phyloP scores from a whole-genome alignment of 2,329 filamentous ascomycete species.

The Beauveria caledonica region DNA sequence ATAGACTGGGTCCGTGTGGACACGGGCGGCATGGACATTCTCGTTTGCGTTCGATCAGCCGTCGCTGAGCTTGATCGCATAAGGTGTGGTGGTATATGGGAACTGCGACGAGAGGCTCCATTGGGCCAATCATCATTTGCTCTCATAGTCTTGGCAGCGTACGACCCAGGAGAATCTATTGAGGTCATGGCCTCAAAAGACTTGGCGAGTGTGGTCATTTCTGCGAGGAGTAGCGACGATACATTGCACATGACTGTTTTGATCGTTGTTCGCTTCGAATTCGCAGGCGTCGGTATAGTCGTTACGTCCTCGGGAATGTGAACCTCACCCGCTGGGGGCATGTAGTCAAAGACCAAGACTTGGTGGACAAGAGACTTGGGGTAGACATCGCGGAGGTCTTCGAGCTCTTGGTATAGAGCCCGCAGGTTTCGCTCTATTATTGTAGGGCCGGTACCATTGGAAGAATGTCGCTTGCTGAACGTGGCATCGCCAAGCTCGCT shows the following conservation, averaged over 20 bases:
- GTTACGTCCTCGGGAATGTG: slow-evolving; percentile 60
- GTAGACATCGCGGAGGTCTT: slow-evolving; percentile 63
- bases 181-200: slow-evolving; percentile 64
- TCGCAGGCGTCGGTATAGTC: slow-evolving; percentile 58
- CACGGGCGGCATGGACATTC: slow-evolving; percentile 77
- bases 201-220: slow-evolving; percentile 66
- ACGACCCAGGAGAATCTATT: slow-evolving; percentile 66
- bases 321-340: slow-evolving; percentile 37
- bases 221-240: slow-evolving; percentile 63
- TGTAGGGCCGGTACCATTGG: slow-evolving; percentile 40
- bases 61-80: slow-evolving; percentile 47
- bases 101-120: slow-evolving; percentile 41
- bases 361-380: slow-evolving; percentile 71
- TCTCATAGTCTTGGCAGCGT: slow-evolving; percentile 33
- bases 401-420: slow-evolving; percentile 57
- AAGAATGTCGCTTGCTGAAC: slow-evolving; percentile 47
- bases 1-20: slow-evolving; percentile 36
- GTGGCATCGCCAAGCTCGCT: slow-evolving; percentile 51
- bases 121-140: slow-evolving; percentile 33
- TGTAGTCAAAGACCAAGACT: slow-evolving; percentile 71
- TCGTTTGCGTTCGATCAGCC: slow-evolving; percentile 53
- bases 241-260: slow-evolving; percentile 75
- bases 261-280: slow-evolving; percentile 69
- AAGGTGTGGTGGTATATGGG: slow-evolving; percentile 36
- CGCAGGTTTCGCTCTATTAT: slow-evolving; percentile 49